phyloP scores from a whole-genome alignment of 352 stramenopile genomes.

The Phytophthora brassicae region DNA sequence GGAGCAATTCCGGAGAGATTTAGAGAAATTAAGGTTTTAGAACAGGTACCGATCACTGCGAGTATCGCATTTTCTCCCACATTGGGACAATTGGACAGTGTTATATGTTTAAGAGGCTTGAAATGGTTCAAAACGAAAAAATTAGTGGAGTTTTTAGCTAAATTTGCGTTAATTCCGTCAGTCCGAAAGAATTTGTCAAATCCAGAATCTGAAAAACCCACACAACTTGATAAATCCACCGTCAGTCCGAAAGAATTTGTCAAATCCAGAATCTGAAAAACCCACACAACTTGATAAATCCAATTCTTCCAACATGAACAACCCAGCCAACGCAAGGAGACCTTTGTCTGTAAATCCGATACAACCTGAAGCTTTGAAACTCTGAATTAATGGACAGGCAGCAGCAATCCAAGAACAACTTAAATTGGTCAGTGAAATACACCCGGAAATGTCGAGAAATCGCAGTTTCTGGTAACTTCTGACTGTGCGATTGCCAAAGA shows the following conservation, averaged over 20 bases:
- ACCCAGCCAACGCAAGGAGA: conserved; percentile 45
- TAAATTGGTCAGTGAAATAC: conserved; percentile 48
- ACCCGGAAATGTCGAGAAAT: conserved; percentile 62
- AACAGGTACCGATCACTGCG: conserved; percentile 35
- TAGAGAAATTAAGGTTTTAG: conserved; percentile 31
- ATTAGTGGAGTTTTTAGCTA: not conserved
- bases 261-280: conserved; percentile 49
- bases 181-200: conserved; percentile 53
- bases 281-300: conserved; percentile 49
- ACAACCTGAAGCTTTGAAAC: conserved; percentile 47
- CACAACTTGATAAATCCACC: conserved; percentile 54
- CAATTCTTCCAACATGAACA: conserved; percentile 53
- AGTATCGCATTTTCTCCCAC: conserved; percentile 38
- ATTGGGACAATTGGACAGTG: conserved; percentile 28
- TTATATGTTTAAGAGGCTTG: conserved; percentile 33
- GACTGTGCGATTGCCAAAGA: conserved; percentile 49
- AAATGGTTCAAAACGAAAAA: not conserved
- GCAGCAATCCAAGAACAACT: conserved; percentile 64
- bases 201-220: conserved; percentile 40
- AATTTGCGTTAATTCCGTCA: conserved; percentile 29
- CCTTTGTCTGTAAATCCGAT: conserved; percentile 61
- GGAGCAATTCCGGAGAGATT: conserved; percentile 39
- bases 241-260: conserved; percentile 48
- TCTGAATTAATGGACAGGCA: conserved; percentile 54
- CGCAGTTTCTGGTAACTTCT: conserved; percentile 46